Percentiles rank a stretch among this genome's conserved stretches.
phyloP scores from a whole-genome alignment of 768 basidiomycete species.

The Tulasnella sp. region DNA sequence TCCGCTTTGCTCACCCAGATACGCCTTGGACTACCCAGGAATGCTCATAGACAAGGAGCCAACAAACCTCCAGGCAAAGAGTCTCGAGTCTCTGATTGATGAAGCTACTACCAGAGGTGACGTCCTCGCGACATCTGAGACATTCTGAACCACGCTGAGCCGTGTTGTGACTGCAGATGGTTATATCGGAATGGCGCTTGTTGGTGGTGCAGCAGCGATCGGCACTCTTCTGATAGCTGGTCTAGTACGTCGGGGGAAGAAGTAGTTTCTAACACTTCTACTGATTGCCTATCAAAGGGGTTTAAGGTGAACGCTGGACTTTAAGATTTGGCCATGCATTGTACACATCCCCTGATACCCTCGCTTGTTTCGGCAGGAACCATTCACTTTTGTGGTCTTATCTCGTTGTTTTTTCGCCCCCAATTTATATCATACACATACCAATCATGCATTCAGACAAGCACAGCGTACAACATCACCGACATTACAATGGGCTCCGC shows the following conservation, averaged over 20 bases:
- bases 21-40: constrained; percentile 34
- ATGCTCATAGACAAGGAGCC: constrained; percentile 87
- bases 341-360: too few relatives aligned
- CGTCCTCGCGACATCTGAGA: constrained; percentile 18
- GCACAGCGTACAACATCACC: too few relatives aligned
- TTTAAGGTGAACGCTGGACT: too few relatives aligned
- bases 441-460: too few relatives aligned
- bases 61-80: constrained; percentile 83
- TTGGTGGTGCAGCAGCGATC: constrained; percentile 78
- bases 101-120: constrained; percentile 69
- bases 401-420: too few relatives aligned
- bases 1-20: background rate
- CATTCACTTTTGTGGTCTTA: too few relatives aligned
- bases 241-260: constrained; percentile 62
- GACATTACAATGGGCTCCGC: too few relatives aligned
- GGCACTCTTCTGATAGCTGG: constrained; percentile 63
- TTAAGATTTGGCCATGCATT: too few relatives aligned
- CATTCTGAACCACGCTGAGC: background rate
- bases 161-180: constrained; percentile 48
- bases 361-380: too few relatives aligned
- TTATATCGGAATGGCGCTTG: constrained; percentile 97
- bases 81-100: constrained; percentile 76
- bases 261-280: background rate
- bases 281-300: too few relatives aligned
- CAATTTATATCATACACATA: too few relatives aligned